phyloP scores from a whole-genome alignment of 495 filamentous ascomycete species.

The Daldinia decipiens region DNA sequence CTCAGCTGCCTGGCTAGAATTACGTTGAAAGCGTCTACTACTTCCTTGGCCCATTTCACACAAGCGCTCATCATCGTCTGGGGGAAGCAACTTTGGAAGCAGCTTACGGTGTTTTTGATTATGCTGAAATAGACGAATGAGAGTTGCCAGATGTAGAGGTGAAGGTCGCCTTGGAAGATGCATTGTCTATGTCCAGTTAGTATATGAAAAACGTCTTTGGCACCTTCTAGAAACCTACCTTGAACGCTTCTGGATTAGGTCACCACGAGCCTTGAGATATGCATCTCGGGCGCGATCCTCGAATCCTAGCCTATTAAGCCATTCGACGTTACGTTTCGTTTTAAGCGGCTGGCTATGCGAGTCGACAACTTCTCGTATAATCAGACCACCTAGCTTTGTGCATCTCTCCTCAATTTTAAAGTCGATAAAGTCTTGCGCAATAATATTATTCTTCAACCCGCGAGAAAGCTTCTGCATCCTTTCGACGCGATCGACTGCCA shows the following conservation, averaged over 20 bases:
- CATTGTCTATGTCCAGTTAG: conserved; percentile 73
- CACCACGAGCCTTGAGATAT: conserved; percentile 80
- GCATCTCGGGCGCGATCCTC: conserved; percentile 88
- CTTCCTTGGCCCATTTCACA: conserved; percentile 95
- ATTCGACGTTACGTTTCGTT: conserved; percentile 77
- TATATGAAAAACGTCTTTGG: conserved; percentile 2
- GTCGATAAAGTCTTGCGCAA: conserved; percentile 88
- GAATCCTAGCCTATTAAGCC: conserved; percentile 86
- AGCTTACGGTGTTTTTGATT: conserved; percentile 87
- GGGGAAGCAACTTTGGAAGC: conserved; percentile 91
- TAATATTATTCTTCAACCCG: conserved; percentile 80
- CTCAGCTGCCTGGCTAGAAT: conserved; percentile 85
- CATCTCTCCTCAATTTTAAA: conserved; percentile 91
- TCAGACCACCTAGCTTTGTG: conserved; percentile 74
- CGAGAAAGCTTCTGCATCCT: conserved; percentile 80
- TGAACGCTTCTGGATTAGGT: conserved; percentile 79
- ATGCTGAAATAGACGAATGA: conserved; percentile 95
- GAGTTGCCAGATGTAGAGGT: conserved; percentile 93
- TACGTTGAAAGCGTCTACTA: conserved; percentile 88
- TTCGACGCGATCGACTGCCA: conserved; percentile 82
- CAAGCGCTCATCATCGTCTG: conserved; percentile 86
- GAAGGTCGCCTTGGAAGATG: conserved; percentile 91
- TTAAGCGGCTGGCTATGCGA: conserved; percentile 75
- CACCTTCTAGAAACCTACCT: conserved; percentile 64
- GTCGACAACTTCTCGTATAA: conserved; percentile 78